A percentile compares a stretch with the other conserved stretches of the same genome.
Conservation (phyloP, 1,284 basidiomycete species). For the Bjerkandera adusta region DNA sequence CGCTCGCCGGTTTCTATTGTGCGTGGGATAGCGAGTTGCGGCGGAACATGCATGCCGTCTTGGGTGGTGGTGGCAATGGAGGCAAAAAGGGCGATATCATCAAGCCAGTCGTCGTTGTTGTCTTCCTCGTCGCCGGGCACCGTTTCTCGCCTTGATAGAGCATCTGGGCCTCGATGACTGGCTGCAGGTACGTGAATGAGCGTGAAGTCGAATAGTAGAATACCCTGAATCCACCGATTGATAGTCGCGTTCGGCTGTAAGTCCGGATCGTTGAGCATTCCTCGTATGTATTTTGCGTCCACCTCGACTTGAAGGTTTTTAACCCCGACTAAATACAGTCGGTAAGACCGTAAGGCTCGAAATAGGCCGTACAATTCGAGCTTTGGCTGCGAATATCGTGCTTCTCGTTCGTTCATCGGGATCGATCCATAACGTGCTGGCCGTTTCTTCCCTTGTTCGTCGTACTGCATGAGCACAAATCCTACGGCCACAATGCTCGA, state of each 20-base stretch:
- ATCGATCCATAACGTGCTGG: slow-evolving; percentile 29
- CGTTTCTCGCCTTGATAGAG: slow-evolving; percentile 25
- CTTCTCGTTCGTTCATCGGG: slow-evolving; percentile 34
- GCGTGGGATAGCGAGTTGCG: slow-evolving; percentile 38
- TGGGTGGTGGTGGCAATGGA: slow-evolving; percentile 37
- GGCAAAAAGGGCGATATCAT: slow-evolving; percentile 19
- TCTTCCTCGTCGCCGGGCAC: slow-evolving; percentile 20
- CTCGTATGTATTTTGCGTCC: slow-evolving; percentile 36
- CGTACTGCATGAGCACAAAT: slow-evolving; percentile 30
- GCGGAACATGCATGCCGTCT: slow-evolving; percentile 33
- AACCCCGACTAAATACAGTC: slow-evolving; percentile 32
- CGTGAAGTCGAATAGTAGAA: slow-evolving; percentile 36
- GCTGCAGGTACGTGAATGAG: slow-evolving; percentile 34
- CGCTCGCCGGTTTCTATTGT: slow-evolving; percentile 25
- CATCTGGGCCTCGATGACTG: slow-evolving; percentile 27
- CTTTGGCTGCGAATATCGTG: slow-evolving; percentile 39
- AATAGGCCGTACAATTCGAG: slow-evolving; percentile 38
- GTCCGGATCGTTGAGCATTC: slow-evolving; percentile 37
- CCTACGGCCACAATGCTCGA: slow-evolving; percentile 32
- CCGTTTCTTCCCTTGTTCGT: slow-evolving; percentile 18
- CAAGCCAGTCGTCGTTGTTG: slow-evolving; percentile 26
- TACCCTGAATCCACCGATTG: slow-evolving; percentile 38
- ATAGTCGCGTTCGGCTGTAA: slow-evolving; percentile 36
- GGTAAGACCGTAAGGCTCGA: slow-evolving; percentile 25
- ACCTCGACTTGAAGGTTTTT: slow-evolving; percentile 34